Percentiles rank a stretch among this genome's conserved stretches.
phyloP scores from a whole-genome alignment of 2,329 filamentous ascomycete species.

The Aspergillus sclerotialis region DNA sequence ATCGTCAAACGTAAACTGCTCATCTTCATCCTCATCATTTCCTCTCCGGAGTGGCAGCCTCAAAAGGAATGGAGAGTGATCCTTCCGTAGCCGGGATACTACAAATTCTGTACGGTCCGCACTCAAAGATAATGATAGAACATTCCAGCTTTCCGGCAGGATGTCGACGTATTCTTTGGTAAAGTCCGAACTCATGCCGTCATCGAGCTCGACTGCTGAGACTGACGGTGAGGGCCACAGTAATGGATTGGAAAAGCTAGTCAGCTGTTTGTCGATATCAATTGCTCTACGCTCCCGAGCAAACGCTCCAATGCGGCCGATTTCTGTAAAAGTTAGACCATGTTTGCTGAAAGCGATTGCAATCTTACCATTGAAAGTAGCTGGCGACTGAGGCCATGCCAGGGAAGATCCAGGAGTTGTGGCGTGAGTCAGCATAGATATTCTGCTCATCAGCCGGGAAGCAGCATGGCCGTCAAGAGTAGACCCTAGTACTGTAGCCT shows the following conservation, averaged over 20 bases:
- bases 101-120: slow-evolving; percentile 78
- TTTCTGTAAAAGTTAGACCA: slow-evolving; percentile 23
- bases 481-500: slow-evolving; percentile 28
- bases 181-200: slow-evolving; percentile 54
- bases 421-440: slow-evolving; percentile 37
- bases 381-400: slow-evolving; percentile 24
- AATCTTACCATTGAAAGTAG: slow-evolving; percentile 32
- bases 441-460: slow-evolving; percentile 32
- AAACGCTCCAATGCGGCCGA: slow-evolving; percentile 36
- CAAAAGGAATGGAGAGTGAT: slow-evolving; percentile 73
- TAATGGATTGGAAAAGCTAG: slow-evolving; percentile 38
- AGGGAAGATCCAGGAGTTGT: slow-evolving; percentile 25
- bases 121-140: slow-evolving; percentile 77
- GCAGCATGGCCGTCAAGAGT: slow-evolving; percentile 33
- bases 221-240: slow-evolving; percentile 41
- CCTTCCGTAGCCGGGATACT: slow-evolving; percentile 74
- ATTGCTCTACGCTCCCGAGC: slow-evolving; percentile 33
- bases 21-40: slow-evolving; percentile 65
- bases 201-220: slow-evolving; percentile 11
- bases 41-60: slow-evolving; percentile 79
- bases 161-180: slow-evolving; percentile 78
- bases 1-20: slow-evolving; percentile 75
- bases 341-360: background rate
- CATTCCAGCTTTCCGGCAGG: slow-evolving; percentile 74
- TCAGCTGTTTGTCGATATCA: slow-evolving; percentile 39